Evolutionary conservation across 2,329 filamentous ascomycete genomes (phyloP), one percentile per base, ranked within the genome.

Genomic region (Mollisiaceae sp.): DNA sequence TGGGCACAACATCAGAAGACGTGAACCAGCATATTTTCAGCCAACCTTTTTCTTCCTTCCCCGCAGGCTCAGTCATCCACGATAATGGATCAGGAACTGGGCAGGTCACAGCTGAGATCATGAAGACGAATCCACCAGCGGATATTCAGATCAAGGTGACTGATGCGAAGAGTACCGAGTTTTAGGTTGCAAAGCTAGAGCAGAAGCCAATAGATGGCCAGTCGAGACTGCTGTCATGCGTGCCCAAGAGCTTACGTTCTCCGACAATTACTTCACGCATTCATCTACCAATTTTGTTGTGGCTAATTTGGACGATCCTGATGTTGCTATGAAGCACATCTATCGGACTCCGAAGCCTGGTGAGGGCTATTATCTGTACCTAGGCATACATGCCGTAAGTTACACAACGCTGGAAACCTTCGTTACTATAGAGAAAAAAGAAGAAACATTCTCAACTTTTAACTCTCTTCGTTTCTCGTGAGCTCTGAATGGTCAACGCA

Each of bases 291-390:
- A 55, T 35, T 62, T 67, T 32, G 56, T 52, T 5, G 36, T 67
- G 9, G 14, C 47, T 20, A 39, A 50, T 22, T 24, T 65, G n/a
- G 38, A 58, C 11, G 47, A 59, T 20, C 52, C 32, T 9, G n/a
- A 58, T 22, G 18, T 50, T 32, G 94, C 93, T 0, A 81, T 97
- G 63, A 81, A 83, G 45, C 93, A 97, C 76, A 94, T 94, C 0
- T 88, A 89, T 79, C 88, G 94, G 9, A 92, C 97, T 4, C 83
- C 97, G 27, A 94, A 93, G 79, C 94, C 94, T 0, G 94, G 94
- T 56, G 94, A 94, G 69, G 0, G 47, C 62, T 14, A 43, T 54
- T 41, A 60, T 59, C 15, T 60, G 50, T 18, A 63, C 55, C 20
- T 69, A 59, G 62, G 57, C 63, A 4, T 58, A 20, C 38, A 63